phyloP scores from a whole-genome alignment of 306 rosid genomes.

The Begonia masoniana region DNA sequence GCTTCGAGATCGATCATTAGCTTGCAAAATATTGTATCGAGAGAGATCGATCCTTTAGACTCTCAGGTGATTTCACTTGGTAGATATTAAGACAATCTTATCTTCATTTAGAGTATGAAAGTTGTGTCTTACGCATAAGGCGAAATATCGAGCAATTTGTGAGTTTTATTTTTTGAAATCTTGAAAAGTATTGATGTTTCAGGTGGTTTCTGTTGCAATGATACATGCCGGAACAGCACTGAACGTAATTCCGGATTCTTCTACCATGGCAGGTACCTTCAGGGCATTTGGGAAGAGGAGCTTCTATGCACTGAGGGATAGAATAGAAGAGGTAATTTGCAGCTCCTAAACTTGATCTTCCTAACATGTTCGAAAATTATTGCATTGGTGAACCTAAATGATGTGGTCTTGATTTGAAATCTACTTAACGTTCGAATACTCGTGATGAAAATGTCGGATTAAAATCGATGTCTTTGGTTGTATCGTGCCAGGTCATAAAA shows the following conservation, averaged over 20 bases:
- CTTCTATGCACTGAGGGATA: conserved; percentile 43
- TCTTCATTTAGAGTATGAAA: neutral
- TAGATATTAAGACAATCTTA: neutral
- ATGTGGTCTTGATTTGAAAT: too few species aligned
- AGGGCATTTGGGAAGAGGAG: conserved; percentile 66
- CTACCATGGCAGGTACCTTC: conserved; percentile 58
- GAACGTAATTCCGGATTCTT: conserved; percentile 58
- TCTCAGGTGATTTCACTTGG: conserved; percentile 45
- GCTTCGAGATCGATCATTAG: conserved; percentile 68
- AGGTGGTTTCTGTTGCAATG: conserved; percentile 80
- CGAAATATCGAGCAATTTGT: too few species aligned
- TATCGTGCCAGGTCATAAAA: conserved; percentile 36
- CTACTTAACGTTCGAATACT: too few species aligned
- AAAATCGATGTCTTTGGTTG: too few species aligned
- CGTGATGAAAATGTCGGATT: too few species aligned
- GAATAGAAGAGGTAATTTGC: conserved; percentile 64
- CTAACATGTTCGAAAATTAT: too few species aligned
- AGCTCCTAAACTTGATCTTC: neutral
- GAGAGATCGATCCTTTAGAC: conserved; percentile 80
- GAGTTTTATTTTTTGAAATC: neutral
- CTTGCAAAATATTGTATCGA: conserved; percentile 70
- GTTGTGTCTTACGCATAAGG: neutral
- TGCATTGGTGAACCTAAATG: too few species aligned
- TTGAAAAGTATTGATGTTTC: conserved; percentile 16
- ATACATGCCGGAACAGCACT: conserved; percentile 47